Conservation (phyloP, 2,329 filamentous ascomycete species). For the Fusarium tupiense region DNA sequence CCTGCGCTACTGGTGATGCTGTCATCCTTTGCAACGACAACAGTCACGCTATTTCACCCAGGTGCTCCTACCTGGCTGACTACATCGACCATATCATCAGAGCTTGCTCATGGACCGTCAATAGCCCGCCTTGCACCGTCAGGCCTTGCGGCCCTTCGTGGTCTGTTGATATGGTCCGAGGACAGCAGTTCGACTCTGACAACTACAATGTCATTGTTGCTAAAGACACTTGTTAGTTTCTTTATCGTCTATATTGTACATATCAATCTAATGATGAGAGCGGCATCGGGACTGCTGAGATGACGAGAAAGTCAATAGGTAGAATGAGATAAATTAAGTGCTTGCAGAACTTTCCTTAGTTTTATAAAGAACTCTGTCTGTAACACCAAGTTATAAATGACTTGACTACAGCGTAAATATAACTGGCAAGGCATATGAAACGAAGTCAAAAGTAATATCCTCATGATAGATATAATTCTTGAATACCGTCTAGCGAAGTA, state of each 20-base stretch:
- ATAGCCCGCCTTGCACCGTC: neutral
- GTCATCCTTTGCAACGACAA: neutral
- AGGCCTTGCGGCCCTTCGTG: neutral
- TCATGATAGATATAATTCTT: too few relatives aligned
- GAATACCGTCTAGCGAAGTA: too few relatives aligned
- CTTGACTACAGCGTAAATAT: too few relatives aligned
- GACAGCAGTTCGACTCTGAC: neutral
- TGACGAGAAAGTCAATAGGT: too few relatives aligned
- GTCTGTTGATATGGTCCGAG: neutral
- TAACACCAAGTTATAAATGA: too few relatives aligned
- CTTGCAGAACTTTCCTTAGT: too few relatives aligned
- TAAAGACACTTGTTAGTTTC: neutral
- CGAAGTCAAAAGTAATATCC: too few relatives aligned
- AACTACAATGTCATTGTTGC: neutral
- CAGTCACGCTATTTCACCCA: neutral
- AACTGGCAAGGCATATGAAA: too few relatives aligned
- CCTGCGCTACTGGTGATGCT: neutral
- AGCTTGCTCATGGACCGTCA: neutral
- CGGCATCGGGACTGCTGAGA: too few relatives aligned
- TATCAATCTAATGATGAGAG: too few relatives aligned
- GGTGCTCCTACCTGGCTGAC: neutral
- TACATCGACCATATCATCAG: neutral
- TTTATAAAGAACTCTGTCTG: too few relatives aligned
- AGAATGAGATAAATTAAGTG: too few relatives aligned
- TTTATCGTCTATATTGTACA: neutral